Evolutionary conservation across 2,329 filamentous ascomycete genomes (phyloP), one percentile per base, ranked within the genome.

Genomic region (Phoma sp.): DNA sequence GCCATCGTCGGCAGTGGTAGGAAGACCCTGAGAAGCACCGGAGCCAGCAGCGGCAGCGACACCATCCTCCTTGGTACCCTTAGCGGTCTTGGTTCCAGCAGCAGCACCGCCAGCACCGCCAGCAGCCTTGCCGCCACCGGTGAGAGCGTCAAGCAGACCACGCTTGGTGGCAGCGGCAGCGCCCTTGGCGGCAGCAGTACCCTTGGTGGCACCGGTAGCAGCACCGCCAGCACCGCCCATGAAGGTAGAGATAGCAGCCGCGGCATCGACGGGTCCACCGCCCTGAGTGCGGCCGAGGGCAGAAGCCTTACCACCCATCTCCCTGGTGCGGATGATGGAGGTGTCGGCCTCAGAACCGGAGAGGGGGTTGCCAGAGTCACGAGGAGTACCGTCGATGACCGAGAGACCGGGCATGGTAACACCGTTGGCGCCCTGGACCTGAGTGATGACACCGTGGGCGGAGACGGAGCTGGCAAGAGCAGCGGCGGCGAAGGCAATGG

Each of bases 291-390:
- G 83, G 62, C 87, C 87, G n/a, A 89, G 81, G 46, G 87, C 79
- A 30, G 79, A 80, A 32, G 83, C 84, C 62, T 80, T 78, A 64
- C 75, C 78, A 43, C 76, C 75, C 52, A 89, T 79, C 74, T 89
- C 86, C 10, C 77, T 73, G 56, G 82, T 74, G 33, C 86, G 83
- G 74, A 89, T 88, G 78, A 89, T 88, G 71, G 86, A 80, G n/a
- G 87, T 89, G 68, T 89, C 87, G 55, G 82, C 84, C 71, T 89
- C 82, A n/a, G 86, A 82, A 54, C 86, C 87, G 68, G 86, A 89
- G 40, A 71, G 59, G 62, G 86, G 84, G 64, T 77, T 78, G 45
- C 83, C 78, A 72, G 86, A 89, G 75, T 89, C 86, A 67, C 87
- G 85, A 45, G 86, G 87, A 58, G 86, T 89, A 65, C 86, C 86